Evolutionary conservation across 768 basidiomycete species (phyloP).

Genomic region (Lactarius deliciosus): DNA sequence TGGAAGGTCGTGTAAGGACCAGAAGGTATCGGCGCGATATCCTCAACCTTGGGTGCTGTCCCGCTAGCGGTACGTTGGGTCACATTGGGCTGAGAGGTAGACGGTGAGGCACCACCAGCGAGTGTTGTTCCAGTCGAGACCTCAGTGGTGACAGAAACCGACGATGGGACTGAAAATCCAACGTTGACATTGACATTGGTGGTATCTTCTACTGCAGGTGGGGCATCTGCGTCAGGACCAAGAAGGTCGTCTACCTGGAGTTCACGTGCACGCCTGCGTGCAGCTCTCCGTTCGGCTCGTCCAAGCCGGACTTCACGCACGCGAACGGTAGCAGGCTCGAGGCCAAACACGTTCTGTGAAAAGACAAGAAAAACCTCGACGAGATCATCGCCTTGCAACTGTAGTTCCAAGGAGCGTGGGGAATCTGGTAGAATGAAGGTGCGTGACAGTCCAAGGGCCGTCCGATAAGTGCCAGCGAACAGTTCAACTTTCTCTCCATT

Average conservation of each 20-base stretch:
- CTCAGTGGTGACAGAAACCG: slow-evolving; percentile 40
- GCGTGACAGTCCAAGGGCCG: slow-evolving; percentile 86
- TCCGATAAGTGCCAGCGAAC: slow-evolving; percentile 87
- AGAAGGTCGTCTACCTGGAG: slow-evolving; percentile 52
- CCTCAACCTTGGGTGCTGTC: slow-evolving; percentile 53
- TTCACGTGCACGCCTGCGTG: slow-evolving; percentile 75
- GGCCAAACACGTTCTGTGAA: slow-evolving; percentile 86
- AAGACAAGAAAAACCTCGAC: slow-evolving; percentile 92
- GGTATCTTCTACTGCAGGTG: slow-evolving; percentile 50
- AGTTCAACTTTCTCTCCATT: slow-evolving; percentile 91
- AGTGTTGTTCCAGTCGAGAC: slow-evolving; percentile 43
- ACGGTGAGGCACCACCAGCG: slow-evolving; percentile 19
- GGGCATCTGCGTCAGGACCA: slow-evolving; percentile 44
- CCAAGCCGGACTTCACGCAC: slow-evolving; percentile 94
- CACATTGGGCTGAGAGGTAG: slow-evolving; percentile 31
- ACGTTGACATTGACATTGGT: slow-evolving; percentile 40
- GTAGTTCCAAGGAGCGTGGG: slow-evolving; percentile 80
- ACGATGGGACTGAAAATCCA: slow-evolving; percentile 58
- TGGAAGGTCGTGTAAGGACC: slow-evolving; percentile 92
- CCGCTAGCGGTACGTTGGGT: slow-evolving; percentile 32
- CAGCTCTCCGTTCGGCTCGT: slow-evolving; percentile 82
- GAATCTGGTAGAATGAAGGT: slow-evolving; percentile 93
- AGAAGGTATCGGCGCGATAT: slow-evolving; percentile 63
- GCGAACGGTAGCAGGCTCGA: slow-evolving; percentile 90
- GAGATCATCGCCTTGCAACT: slow-evolving; percentile 89